Evolutionary conservation across 345 rosid species (phyloP).

Genomic region (Arabis hirsuta): DNA sequence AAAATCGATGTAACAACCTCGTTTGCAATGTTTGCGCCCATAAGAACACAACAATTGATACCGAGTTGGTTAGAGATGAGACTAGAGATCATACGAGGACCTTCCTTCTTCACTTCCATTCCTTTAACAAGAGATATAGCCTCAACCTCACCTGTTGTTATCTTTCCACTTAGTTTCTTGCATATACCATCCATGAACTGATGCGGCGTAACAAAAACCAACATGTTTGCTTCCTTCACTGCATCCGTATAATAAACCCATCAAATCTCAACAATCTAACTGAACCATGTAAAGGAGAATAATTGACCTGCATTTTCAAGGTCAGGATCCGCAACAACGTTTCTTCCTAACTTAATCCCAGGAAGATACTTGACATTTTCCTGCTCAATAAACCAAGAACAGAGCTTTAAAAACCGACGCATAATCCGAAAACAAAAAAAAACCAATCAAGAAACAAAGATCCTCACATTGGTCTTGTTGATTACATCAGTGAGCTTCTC

Average conservation of each 20-base stretch:
- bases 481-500: slow-evolving; percentile 89
- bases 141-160: slow-evolving; percentile 59
- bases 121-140: slow-evolving; percentile 96
- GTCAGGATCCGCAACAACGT: slow-evolving; percentile 86
- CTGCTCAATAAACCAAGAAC: slow-evolving; percentile 42
- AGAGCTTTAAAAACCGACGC: neutral
- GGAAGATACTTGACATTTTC: slow-evolving; percentile 94
- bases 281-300: neutral
- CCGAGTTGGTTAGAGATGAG: slow-evolving; percentile 76
- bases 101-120: slow-evolving; percentile 94
- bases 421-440: neutral
- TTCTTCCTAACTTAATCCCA: slow-evolving; percentile 84
- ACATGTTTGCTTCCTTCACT: slow-evolving; percentile 87
- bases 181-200: slow-evolving; percentile 92
- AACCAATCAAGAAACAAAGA: neutral
- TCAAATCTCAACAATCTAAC: neutral
- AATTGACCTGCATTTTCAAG: slow-evolving; percentile 77
- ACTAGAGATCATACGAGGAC: slow-evolving; percentile 92
- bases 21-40: slow-evolving; percentile 97
- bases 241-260: slow-evolving; percentile 24
- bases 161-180: slow-evolving; percentile 73
- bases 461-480: slow-evolving; percentile 77
- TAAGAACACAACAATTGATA: slow-evolving; percentile 81
- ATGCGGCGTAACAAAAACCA: slow-evolving; percentile 95
- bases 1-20: slow-evolving; percentile 53